These are phyloP conservation scores for Pelargonium nanum DNA, from an alignment of 345 rosid genomes.

Conservation along the genomic window DNA sequence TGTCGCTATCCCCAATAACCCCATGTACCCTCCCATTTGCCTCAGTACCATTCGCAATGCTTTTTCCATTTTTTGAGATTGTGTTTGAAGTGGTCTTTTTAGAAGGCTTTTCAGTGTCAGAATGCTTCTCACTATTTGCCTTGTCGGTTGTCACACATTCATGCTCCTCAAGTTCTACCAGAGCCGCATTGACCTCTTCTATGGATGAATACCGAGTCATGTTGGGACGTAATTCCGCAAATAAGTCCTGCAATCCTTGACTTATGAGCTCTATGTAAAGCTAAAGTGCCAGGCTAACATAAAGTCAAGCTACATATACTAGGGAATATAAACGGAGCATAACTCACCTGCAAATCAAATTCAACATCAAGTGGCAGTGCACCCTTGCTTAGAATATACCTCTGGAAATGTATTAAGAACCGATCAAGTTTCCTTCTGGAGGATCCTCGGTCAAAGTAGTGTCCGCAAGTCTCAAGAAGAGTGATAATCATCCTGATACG, in stretches of 20 bases:
- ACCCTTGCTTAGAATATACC: constrained; percentile 86
- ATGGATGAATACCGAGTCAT: constrained; percentile 63
- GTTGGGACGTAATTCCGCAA: constrained; percentile 80
- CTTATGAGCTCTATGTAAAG: constrained; percentile 23
- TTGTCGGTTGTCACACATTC: not conserved
- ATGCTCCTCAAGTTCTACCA: not conserved
- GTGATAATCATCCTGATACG: constrained; percentile 85
- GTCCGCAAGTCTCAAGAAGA: constrained; percentile 95
- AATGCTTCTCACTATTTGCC: not conserved
- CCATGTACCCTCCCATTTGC: constrained; percentile 67
- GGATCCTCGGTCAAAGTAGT: constrained; percentile 93
- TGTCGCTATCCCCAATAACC: constrained; percentile 51
- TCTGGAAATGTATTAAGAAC: constrained; percentile 86
- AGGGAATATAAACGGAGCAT: not conserved
- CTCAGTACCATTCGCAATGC: constrained; percentile 33
- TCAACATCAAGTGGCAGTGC: constrained; percentile 76
- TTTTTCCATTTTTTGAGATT: not conserved
- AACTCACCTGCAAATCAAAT: constrained; percentile 89
- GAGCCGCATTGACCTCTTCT: constrained; percentile 72
- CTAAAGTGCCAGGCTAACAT: not conserved
- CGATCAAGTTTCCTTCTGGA: constrained; percentile 93
- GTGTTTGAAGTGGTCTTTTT: not conserved
- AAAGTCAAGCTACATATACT: not conserved
- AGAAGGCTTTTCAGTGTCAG: not conserved
- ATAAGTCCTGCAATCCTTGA: constrained; percentile 59